Conservation (phyloP, 78 protist species). For the Anaeramoeba flamelloides region DNA sequence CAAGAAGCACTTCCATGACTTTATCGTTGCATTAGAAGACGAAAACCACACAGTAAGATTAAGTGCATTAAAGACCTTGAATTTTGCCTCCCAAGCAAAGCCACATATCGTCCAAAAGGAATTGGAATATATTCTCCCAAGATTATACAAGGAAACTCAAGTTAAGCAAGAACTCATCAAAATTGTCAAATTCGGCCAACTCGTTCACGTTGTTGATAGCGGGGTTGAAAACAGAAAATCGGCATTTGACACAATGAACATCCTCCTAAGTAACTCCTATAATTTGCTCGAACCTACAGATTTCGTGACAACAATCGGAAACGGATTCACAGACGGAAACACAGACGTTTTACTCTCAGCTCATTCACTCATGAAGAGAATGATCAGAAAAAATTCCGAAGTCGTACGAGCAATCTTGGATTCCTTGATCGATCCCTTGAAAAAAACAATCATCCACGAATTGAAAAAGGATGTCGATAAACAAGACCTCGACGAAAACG, state of each 20-base stretch:
- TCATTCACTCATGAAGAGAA: too few species aligned
- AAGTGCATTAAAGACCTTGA: conserved; percentile 51
- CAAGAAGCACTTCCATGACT: conserved; percentile 6
- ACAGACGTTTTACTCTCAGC: too few species aligned
- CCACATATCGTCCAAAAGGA: conserved; percentile 29
- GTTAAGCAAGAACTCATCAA: conserved; percentile 57
- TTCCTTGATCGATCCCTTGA: conserved; percentile 5
- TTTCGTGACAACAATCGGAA: conserved; percentile 30
- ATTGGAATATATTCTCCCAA: conserved; percentile 33
- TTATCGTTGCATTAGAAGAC: conserved; percentile 37
- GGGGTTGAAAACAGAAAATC: conserved; percentile 71
- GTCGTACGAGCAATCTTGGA: conserved; percentile 15
- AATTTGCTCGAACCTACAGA: conserved; percentile 23
- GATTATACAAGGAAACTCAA: conserved; percentile 46
- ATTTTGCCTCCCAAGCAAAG: conserved; percentile 54
- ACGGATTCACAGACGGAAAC: conserved; percentile 55
- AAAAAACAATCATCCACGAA: not conserved
- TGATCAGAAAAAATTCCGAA: too few species aligned
- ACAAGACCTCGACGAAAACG: too few species aligned
- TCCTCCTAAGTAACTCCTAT: conserved; percentile 43
- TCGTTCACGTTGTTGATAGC: conserved; percentile 76
- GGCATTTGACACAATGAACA: too few species aligned
- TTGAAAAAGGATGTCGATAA: too few species aligned
- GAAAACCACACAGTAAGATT: conserved; percentile 51
- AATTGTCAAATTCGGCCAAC: conserved; percentile 73